These are phyloP conservation scores for Gnomoniopsis sp. DNA, from an alignment of 2,329 filamentous ascomycete genomes.

Conservation along the genomic window DNA sequence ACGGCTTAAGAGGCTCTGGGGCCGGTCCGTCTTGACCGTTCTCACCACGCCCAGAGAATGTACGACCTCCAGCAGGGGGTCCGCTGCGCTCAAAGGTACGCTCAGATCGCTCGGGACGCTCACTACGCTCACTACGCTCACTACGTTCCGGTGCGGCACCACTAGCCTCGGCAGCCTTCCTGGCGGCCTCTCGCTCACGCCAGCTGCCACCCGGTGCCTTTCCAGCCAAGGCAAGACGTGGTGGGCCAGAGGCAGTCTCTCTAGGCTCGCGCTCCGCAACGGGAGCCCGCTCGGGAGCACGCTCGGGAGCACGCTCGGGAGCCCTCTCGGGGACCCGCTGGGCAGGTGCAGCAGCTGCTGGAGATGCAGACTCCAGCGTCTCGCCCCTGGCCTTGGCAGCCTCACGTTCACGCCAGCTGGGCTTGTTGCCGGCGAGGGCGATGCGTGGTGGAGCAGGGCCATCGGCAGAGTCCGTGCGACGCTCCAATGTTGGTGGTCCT, in stretches of 20 bases:
- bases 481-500: slow-evolving; percentile 31
- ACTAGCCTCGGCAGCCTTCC: slow-evolving; percentile 27
- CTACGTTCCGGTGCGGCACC: slow-evolving; percentile 9
- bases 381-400: slow-evolving; percentile 41
- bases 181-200: slow-evolving; percentile 58
- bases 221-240: slow-evolving; percentile 49
- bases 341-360: slow-evolving; percentile 25
- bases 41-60: slow-evolving; percentile 38
- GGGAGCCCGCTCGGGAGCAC: neutral
- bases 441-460: slow-evolving; percentile 53
- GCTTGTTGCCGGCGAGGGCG: slow-evolving; percentile 46
- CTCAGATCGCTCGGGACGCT: neutral
- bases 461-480: slow-evolving; percentile 40
- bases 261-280: slow-evolving; percentile 37
- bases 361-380: slow-evolving; percentile 23
- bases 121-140: neutral
- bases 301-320: neutral
- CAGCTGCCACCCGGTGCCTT: slow-evolving; percentile 45
- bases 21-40: slow-evolving; percentile 37
- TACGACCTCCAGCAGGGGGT: slow-evolving; percentile 21
- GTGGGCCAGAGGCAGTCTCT: slow-evolving; percentile 46
- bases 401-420: slow-evolving; percentile 59
- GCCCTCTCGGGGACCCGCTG: slow-evolving; percentile 24
- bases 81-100: slow-evolving; percentile 15
- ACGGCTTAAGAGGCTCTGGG: slow-evolving; percentile 48